Evolutionary conservation across 2,329 filamentous ascomycete genomes (phyloP), one percentile per base, ranked within the genome.

Genomic region (Colletotrichum coccodes): DNA sequence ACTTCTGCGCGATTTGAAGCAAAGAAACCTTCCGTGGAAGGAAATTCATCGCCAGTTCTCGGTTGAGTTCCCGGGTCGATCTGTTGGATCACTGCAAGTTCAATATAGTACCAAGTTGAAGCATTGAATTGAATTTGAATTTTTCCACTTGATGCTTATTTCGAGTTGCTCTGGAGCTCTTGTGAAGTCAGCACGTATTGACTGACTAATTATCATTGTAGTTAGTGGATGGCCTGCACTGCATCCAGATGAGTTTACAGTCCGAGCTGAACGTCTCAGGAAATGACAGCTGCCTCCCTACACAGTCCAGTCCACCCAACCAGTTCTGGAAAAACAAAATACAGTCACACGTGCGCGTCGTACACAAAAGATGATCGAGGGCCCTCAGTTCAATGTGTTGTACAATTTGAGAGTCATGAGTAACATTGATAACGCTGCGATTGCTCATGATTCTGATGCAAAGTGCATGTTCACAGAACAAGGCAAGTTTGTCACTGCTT

Each of bases 101-200:
- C 8, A 49, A 34, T 59, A 59, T 3, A 60, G 44, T 40, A 60
- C 32, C 12, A 60, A 60, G 16, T 50, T 60, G 16, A 60, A 60
- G 18, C 6, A 50, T 50, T 59, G 11, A 59, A 36, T 60, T 50
- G 16, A 60, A 60, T 50, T 30, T 34, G 7, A 47, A 26, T 36
- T 49, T 44, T 47, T 46, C 40, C 28, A 16, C 56, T 59, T 47
- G 6, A 59, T 34, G 7, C 26, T 49, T 59, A 7, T 47, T 47
- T 59, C n/a, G 7, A 32, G 56, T 23, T 28, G 14, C 11, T 59
- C 40, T 59, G 18, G 42, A 47, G 21, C 28, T 32, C 30, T 28
- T 46, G 30, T 59, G 14, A 59, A 32, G 21, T 59, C 21, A 9
- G 56, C 30, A 11, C n/a, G 30, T n/a, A 47, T 34, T 59, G 30